Percentiles rank a stretch among this genome's conserved stretches.
Conservation (phyloP, 805 yeast species). For the Teunomyces pallodes region DNA sequence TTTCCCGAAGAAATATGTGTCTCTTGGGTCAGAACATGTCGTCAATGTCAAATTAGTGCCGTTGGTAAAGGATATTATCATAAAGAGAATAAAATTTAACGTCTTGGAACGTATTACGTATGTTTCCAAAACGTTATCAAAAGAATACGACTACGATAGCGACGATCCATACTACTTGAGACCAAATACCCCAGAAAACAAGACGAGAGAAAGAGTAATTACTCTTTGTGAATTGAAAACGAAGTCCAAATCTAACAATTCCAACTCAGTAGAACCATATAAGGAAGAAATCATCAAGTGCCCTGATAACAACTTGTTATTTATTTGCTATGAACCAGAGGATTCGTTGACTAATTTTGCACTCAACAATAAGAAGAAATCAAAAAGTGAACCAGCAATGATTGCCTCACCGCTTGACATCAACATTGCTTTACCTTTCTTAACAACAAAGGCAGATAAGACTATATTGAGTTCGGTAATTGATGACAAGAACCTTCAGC, state of each 20-base stretch:
- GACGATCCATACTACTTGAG: conserved; percentile 19
- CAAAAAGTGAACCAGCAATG: conserved; percentile 15
- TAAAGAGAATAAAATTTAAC: conserved; percentile 65
- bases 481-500: conserved; percentile 7
- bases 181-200: conserved; percentile 5
- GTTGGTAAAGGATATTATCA: conserved; percentile 54
- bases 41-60: conserved; percentile 68
- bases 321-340: conserved; percentile 49
- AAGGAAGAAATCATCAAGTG: conserved; percentile 62
- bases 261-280: conserved; percentile 40
- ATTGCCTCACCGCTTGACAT: conserved; percentile 44
- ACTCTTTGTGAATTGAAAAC: conserved; percentile 66
- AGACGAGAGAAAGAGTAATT: conserved; percentile 47
- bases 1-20: conserved; percentile 65
- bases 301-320: conserved; percentile 58
- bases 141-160: conserved; percentile 52
- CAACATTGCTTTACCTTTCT: conserved; percentile 42
- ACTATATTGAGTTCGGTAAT: conserved; percentile 18
- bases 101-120: conserved; percentile 66
- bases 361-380: conserved; percentile 16
- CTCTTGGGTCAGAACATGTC: conserved; percentile 58
- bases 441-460: conserved; percentile 38
- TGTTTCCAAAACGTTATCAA: conserved; percentile 52
- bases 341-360: conserved; percentile 8
- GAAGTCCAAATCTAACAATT: conserved; percentile 31